A percentile compares a stretch with the other conserved stretches of the same genome.
These are phyloP conservation scores for Carex myosuroides DNA, from an alignment of 176 grass and related monocot genomes.

Conservation along the genomic window DNA sequence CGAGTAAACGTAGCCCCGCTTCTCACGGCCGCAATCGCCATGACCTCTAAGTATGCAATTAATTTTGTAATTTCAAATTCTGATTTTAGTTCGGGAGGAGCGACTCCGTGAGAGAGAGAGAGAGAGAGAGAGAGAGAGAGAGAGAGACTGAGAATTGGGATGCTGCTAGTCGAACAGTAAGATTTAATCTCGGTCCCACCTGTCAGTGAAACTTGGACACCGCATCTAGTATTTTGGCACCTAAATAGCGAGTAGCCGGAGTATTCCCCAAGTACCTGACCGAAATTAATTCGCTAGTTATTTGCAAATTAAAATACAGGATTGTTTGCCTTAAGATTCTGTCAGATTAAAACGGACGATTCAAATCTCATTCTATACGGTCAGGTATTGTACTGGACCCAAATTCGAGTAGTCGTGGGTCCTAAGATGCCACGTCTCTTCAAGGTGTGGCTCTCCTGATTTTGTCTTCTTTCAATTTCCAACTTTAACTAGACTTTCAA, in stretches of 20 bases:
- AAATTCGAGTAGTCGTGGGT: not conserved
- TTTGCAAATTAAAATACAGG: too few relatives aligned
- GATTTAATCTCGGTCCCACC: not conserved
- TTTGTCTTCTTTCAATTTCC: not conserved
- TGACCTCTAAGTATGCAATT: not conserved
- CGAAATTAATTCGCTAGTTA: too few relatives aligned
- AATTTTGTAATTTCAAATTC: not conserved
- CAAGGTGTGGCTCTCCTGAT: not conserved
- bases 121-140: not conserved
- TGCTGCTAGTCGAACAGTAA: not conserved
- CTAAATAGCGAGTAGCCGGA: too few relatives aligned
- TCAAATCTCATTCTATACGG: too few relatives aligned
- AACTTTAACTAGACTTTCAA: not conserved
- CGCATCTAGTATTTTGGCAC: too few relatives aligned
- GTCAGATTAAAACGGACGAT: too few relatives aligned
- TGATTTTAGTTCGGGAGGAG: not conserved
- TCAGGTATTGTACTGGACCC: too few relatives aligned
- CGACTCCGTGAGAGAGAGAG: too few relatives aligned
- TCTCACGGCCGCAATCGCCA: slow-evolving; percentile 37
- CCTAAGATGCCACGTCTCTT: slow-evolving; percentile 12
- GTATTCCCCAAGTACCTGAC: too few relatives aligned
- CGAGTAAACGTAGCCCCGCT: slow-evolving; percentile 23
- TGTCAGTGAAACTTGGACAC: not conserved
- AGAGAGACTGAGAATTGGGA: not conserved
- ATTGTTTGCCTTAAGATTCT: too few relatives aligned